Evolutionary conservation across 2,329 filamentous ascomycete genomes (phyloP).

Genomic region (Ploettnerulaceae sp.): DNA sequence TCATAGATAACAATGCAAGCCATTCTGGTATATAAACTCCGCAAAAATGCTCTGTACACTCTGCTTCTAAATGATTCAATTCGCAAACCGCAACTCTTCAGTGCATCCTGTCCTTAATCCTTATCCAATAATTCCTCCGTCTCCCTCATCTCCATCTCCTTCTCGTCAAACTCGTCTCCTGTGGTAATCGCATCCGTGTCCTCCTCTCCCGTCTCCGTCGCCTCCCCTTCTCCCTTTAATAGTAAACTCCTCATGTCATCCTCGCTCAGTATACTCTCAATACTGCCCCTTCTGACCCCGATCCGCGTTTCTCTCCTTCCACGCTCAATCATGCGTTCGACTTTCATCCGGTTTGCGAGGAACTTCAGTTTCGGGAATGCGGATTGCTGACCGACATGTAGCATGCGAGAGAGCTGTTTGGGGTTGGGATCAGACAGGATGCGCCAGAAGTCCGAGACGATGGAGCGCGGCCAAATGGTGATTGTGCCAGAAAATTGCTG

Average conservation of each 20-base stretch:
- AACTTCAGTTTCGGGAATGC: conserved; percentile 91
- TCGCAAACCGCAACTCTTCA: no score
- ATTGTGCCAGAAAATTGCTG: conserved; percentile 93
- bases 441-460: conserved; percentile 73
- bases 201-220: conserved; percentile 31
- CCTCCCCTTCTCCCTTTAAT: conserved; percentile 26
- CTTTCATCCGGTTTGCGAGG: conserved; percentile 76
- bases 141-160: neutral
- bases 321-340: conserved; percentile 66
- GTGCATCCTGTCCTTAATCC: no score
- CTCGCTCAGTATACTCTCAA: conserved; percentile 57
- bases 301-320: conserved; percentile 51
- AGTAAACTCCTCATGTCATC: conserved; percentile 53
- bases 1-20: no score
- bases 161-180: conserved; percentile 18
- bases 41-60: no score
- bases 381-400: conserved; percentile 83
- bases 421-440: conserved; percentile 81
- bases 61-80: no score
- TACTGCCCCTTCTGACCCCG: conserved; percentile 45
- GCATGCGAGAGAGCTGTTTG: conserved; percentile 75
- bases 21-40: no score
- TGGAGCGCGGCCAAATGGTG: conserved; percentile 89
- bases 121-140: no score
- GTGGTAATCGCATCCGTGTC: conserved; percentile 34